Percentiles rank a stretch among this genome's conserved stretches.
Evolutionary conservation across 306 rosid species (phyloP).

Genomic region (Vachellia collinsii): DNA sequence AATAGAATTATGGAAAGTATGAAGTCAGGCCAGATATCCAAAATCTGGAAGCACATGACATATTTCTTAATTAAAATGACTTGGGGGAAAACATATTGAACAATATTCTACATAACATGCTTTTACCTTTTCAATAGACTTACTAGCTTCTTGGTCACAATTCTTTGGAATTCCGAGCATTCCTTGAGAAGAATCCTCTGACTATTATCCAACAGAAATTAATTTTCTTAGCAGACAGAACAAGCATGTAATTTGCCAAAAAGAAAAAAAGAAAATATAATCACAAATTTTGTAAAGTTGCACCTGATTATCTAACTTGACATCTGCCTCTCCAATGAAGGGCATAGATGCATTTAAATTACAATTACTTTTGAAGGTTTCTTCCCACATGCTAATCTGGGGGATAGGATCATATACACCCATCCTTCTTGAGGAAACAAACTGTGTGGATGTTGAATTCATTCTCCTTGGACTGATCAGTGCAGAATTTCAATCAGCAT

Average conservation of each 20-base stretch:
- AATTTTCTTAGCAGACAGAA: slow-evolving; percentile 26
- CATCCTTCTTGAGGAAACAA: slow-evolving; percentile 71
- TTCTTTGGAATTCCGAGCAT: slow-evolving; percentile 41
- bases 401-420: slow-evolving; percentile 78
- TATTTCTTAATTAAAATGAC: slow-evolving; percentile 2
- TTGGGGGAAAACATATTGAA: slow-evolving; percentile 1
- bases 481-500: slow-evolving; percentile 37
- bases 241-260: slow-evolving; percentile 19
- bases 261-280: slow-evolving; percentile 25
- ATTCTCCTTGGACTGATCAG: slow-evolving; percentile 52
- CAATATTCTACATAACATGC: not conserved
- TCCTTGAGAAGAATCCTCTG: slow-evolving; percentile 46
- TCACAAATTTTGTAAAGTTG: slow-evolving; percentile 30
- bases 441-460: slow-evolving; percentile 71
- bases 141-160: slow-evolving; percentile 41
- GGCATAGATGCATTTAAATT: slow-evolving; percentile 53
- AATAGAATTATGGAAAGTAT: not conserved
- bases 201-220: slow-evolving; percentile 35
- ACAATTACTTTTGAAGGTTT: slow-evolving; percentile 59
- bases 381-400: slow-evolving; percentile 86
- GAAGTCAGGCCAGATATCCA: slow-evolving; percentile 9
- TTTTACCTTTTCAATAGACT: slow-evolving; percentile 42
- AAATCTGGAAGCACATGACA: too few species aligned
- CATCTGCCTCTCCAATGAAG: slow-evolving; percentile 53
- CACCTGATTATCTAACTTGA: slow-evolving; percentile 66